phyloP scores from a whole-genome alignment of 768 basidiomycete genomes.

The Mycena vulgaris region DNA sequence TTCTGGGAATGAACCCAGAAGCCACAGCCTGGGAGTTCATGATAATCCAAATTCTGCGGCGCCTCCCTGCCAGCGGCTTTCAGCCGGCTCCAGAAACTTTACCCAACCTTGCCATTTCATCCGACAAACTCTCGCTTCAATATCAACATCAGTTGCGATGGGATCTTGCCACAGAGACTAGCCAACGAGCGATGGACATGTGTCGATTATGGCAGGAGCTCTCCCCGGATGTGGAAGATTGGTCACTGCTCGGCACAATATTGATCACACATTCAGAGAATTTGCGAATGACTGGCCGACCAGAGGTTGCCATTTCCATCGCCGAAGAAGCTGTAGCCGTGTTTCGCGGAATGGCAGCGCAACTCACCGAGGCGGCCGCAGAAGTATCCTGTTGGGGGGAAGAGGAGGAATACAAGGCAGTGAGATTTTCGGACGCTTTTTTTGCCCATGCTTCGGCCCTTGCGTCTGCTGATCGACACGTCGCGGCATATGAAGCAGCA shows the following conservation, averaged over 20 bases:
- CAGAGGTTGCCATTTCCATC: background rate
- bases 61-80: background rate
- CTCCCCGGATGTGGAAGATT: background rate
- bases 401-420: no score
- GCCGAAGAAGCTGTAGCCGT: conserved; percentile 7
- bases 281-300: background rate
- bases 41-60: background rate
- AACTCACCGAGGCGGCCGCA: background rate
- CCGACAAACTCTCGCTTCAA: background rate
- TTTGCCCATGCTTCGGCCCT: no score
- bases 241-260: background rate
- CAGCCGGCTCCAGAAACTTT: background rate
- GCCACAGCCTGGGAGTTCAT: background rate
- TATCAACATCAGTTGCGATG: conserved; percentile 8
- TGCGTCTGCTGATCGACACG: no score
- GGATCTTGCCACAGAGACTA: background rate
- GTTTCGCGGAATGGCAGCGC: background rate
- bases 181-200: background rate
- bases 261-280: background rate
- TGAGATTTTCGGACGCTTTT: no score
- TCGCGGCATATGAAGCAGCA: no score
- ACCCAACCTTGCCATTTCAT: background rate
- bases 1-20: background rate
- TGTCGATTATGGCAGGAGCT: background rate
- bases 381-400: background rate